Conservation (phyloP, 2,329 filamentous ascomycete genomes). For the Onygena corvina region DNA sequence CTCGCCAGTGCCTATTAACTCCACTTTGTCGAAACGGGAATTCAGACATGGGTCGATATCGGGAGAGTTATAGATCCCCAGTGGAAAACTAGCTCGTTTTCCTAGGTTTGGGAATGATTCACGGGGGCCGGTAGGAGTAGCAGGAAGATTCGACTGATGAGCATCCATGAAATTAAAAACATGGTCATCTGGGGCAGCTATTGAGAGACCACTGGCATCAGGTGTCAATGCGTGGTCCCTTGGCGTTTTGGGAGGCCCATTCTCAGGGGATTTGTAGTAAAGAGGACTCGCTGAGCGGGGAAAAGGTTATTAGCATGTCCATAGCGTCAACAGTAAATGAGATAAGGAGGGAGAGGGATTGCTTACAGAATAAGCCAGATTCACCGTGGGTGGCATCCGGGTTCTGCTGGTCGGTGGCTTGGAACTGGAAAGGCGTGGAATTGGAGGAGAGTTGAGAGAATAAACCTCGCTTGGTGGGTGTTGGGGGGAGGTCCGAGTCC, state of each 20-base stretch:
- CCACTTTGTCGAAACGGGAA: conserved; percentile 67
- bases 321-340: not conserved
- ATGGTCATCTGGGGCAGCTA: conserved; percentile 51
- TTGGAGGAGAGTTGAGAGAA: conserved; percentile 17
- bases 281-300: conserved; percentile 53
- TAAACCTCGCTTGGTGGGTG: conserved; percentile 62
- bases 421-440: conserved; percentile 13
- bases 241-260: conserved; percentile 62
- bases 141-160: conserved; percentile 48
- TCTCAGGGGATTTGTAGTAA: conserved; percentile 41
- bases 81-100: conserved; percentile 53
- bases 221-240: conserved; percentile 60
- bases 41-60: conserved; percentile 65
- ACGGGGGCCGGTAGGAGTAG: conserved; percentile 64
- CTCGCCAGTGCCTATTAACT: conserved; percentile 72
- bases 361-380: conserved; percentile 29
- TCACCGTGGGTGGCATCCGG: not conserved
- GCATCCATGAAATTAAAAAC: conserved; percentile 31
- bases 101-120: conserved; percentile 47
- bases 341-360: conserved; percentile 20
- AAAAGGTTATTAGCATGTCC: conserved; percentile 17
- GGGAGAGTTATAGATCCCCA: conserved; percentile 56
- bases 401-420: not conserved
- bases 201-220: conserved; percentile 72
- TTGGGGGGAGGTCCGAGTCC: conserved; percentile 74